Evolutionary conservation across 768 basidiomycete genomes (phyloP).

Genomic region (Termitomyces sp.): DNA sequence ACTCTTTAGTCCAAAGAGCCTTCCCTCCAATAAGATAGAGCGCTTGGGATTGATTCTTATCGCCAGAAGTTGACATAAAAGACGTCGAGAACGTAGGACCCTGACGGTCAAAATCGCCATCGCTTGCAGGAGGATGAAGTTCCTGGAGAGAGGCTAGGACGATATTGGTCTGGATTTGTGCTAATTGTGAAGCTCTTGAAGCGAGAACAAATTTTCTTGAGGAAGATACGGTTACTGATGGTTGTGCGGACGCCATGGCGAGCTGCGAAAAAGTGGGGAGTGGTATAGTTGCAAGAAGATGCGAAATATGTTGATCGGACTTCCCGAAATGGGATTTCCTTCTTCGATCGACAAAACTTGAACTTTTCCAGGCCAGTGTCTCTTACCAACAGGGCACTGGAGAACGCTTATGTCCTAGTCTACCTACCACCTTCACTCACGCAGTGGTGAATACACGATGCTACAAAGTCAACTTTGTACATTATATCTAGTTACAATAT

Average conservation of each 20-base stretch:
- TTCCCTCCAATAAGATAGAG: conserved; percentile 90
- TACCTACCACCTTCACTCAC: neutral
- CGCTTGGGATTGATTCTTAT: conserved; percentile 85
- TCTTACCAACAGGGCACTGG: too few species aligned
- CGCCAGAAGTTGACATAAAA: conserved; percentile 66
- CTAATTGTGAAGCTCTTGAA: conserved; percentile 83
- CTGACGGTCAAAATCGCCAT: conserved; percentile 10
- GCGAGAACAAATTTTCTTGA: conserved; percentile 66
- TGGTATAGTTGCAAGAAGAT: neutral
- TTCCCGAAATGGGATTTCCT: neutral
- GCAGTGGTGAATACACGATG: neutral
- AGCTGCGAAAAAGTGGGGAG: neutral
- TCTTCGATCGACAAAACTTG: too few species aligned
- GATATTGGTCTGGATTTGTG: conserved; percentile 83
- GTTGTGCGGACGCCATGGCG: conserved; percentile 11
- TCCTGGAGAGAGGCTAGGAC: conserved; percentile 61
- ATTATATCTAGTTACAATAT: neutral
- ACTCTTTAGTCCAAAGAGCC: conserved; percentile 92
- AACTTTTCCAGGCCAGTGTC: too few species aligned
- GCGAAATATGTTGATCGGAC: neutral
- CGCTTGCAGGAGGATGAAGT: conserved; percentile 39
- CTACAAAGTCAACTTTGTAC: neutral
- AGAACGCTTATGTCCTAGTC: too few species aligned
- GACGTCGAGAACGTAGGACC: conserved; percentile 36
- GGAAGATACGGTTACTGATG: conserved; percentile 8